Evolutionary conservation across 1,284 basidiomycete species (phyloP).

Genomic region (Xerocomus minutiporus): DNA sequence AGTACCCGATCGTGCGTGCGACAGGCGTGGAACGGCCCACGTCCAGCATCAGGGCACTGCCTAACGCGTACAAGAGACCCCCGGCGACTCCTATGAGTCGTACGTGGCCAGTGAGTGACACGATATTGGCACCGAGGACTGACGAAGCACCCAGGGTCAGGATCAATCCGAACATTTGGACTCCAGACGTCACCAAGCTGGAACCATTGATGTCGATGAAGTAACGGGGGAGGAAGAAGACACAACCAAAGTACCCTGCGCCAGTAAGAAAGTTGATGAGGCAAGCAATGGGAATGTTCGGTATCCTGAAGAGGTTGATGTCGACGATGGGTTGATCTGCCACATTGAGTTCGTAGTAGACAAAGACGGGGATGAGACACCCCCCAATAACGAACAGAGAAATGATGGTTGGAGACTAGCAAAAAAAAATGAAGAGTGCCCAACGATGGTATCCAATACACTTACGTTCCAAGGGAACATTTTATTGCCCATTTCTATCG

Average conservation of each 20-base stretch:
- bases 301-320: constrained; percentile 30
- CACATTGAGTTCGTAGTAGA: constrained; percentile 33
- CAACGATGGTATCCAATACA: not conserved
- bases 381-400: constrained; percentile 27
- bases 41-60: constrained; percentile 29
- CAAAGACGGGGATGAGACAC: constrained; percentile 30
- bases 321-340: constrained; percentile 33
- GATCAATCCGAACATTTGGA: constrained; percentile 34
- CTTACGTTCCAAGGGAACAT: constrained; percentile 33
- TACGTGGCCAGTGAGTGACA: constrained; percentile 30
- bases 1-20: constrained; percentile 29
- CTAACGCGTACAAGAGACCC: constrained; percentile 30
- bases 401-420: constrained; percentile 30
- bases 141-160: constrained; percentile 31
- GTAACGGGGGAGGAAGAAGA: constrained; percentile 36
- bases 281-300: constrained; percentile 32
- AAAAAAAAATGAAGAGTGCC: constrained; percentile 8
- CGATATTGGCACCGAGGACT: constrained; percentile 31
- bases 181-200: constrained; percentile 27
- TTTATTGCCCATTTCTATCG: constrained; percentile 36
- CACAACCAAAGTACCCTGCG: constrained; percentile 34
- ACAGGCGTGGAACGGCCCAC: constrained; percentile 30
- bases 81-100: constrained; percentile 29
- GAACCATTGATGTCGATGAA: constrained; percentile 36
- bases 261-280: constrained; percentile 36